Percentiles rank a stretch among this genome's conserved stretches.
Conservation (phyloP, 2,329 filamentous ascomycete species). For the Fusarium neocosmosporiellum region DNA sequence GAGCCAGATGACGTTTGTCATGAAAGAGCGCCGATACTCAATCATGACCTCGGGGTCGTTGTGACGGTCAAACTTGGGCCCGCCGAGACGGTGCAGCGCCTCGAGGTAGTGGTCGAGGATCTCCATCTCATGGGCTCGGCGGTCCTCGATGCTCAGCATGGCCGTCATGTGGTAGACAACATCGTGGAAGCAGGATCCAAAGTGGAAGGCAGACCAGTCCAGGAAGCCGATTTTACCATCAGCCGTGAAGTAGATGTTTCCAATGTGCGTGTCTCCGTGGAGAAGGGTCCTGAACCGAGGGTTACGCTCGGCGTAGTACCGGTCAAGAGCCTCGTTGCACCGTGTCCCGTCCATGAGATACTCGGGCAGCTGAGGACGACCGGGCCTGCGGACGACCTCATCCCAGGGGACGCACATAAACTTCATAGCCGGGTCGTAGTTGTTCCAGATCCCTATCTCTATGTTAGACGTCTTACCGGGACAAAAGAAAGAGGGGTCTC, state of each 20-base stretch:
- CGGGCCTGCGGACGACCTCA: conserved; percentile 43
- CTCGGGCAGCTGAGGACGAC: conserved; percentile 49
- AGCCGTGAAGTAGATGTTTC: conserved; percentile 55
- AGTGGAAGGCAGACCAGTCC: conserved; percentile 56
- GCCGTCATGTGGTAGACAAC: conserved; percentile 55
- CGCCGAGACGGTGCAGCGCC: conserved; percentile 20
- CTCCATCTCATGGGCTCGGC: conserved; percentile 53
- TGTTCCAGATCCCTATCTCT: conserved; percentile 45
- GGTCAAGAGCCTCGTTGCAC: conserved; percentile 49
- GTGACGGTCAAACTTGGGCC: conserved; percentile 29
- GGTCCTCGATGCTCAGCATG: conserved; percentile 52
- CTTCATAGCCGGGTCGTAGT: conserved; percentile 51
- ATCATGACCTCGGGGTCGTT: conserved; percentile 36
- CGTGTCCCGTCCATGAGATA: conserved; percentile 51
- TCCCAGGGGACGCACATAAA: conserved; percentile 47
- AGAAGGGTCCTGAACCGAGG: conserved; percentile 53
- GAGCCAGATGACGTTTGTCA: conserved; percentile 43
- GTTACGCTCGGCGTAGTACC: conserved; percentile 51
- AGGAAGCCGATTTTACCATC: conserved; percentile 52
- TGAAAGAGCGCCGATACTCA: conserved; percentile 42
- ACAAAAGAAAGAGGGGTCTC: background rate
- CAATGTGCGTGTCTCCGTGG: conserved; percentile 57
- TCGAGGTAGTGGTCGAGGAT: conserved; percentile 37
- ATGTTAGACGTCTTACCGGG: background rate
- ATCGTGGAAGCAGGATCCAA: conserved; percentile 57